phyloP scores from a whole-genome alignment of 2,329 filamentous ascomycete species.

The Blastomyces parvus region DNA sequence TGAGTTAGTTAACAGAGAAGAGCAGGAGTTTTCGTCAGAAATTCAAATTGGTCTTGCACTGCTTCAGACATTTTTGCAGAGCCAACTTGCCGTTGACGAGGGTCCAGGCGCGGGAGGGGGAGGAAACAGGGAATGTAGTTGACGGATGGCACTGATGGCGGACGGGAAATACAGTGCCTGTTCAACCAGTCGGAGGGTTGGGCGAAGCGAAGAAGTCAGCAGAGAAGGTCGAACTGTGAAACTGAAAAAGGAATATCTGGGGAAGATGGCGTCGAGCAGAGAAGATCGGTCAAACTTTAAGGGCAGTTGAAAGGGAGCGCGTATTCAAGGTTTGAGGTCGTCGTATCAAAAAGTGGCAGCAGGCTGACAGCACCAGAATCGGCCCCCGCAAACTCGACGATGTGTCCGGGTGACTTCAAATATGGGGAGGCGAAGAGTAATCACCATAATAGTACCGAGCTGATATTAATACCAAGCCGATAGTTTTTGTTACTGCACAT shows the following conservation, averaged over 20 bases:
- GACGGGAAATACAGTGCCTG: background rate
- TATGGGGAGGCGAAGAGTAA: background rate
- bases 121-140: background rate
- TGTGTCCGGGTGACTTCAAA: background rate
- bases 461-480: background rate
- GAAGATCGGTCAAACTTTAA: background rate
- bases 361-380: background rate
- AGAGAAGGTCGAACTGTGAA: background rate
- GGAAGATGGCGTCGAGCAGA: background rate
- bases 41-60: background rate
- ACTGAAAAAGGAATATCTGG: conserved; percentile 1
- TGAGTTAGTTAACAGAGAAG: background rate
- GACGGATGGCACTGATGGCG: background rate
- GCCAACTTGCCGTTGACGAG: background rate
- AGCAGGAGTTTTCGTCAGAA: background rate
- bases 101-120: background rate
- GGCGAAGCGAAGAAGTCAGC: background rate
- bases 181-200: background rate
- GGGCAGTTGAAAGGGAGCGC: background rate
- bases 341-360: background rate
- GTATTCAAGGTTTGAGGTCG: background rate
- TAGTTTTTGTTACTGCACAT: background rate
- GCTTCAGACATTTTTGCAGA: background rate
- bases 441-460: background rate
- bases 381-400: background rate